Percentiles rank a stretch among this genome's conserved stretches.
Evolutionary conservation across 805 yeast genomes (phyloP).

Genomic region (Saccharomycopsis fermentans): DNA sequence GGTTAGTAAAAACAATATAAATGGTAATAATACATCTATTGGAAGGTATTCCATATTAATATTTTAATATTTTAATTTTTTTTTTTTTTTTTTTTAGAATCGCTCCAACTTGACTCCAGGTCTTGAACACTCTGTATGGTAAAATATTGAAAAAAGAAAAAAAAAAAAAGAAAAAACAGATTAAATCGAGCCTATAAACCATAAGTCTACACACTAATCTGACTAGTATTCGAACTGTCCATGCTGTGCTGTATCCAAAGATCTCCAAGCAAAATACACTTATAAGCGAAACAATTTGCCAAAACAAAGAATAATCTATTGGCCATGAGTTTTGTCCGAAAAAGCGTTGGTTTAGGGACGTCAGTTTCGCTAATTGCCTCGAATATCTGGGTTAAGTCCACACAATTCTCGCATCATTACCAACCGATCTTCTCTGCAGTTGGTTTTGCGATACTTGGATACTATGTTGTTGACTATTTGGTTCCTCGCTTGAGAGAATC

Average conservation of each 20-base stretch:
- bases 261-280: too few species aligned
- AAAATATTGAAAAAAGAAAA: background rate
- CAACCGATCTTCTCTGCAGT: conserved; percentile 49
- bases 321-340: background rate
- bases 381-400: background rate
- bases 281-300: too few species aligned
- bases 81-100: background rate
- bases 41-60: too few species aligned
- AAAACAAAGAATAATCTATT: too few species aligned
- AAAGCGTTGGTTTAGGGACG: background rate
- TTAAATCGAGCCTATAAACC: too few species aligned
- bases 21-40: too few species aligned
- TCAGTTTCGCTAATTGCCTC: background rate
- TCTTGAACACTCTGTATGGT: background rate
- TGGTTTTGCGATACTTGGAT: conserved; percentile 64
- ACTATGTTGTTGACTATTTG: conserved; percentile 43
- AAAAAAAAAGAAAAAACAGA: too few species aligned
- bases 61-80: background rate
- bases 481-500: conserved; percentile 61
- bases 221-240: too few species aligned
- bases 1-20: too few species aligned
- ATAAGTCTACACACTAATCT: too few species aligned
- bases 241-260: too few species aligned
- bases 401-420: conserved; percentile 13
- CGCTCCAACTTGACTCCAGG: background rate